These are phyloP conservation scores for Tolypocladium ovalisporum DNA, from an alignment of 2,329 filamentous ascomycete genomes.

Conservation along the genomic window DNA sequence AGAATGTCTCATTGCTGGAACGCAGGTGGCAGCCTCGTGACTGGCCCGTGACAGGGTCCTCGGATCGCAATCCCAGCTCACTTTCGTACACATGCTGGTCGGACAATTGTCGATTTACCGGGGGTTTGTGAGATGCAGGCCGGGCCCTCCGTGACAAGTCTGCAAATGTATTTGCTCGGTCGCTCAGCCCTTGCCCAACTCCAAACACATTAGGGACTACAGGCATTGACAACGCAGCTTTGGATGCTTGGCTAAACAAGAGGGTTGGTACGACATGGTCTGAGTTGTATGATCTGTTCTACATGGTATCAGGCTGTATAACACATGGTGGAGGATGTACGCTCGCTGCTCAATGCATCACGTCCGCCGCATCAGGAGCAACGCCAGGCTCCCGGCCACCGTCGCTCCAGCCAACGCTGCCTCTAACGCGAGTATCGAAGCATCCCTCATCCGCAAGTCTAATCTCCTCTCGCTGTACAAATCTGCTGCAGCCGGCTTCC, in stretches of 20 bases:
- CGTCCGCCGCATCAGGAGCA: conserved; percentile 31
- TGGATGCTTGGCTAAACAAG: background rate
- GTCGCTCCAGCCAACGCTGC: conserved; percentile 56
- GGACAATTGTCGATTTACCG: no score
- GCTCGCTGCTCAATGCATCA: conserved; percentile 8
- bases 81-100: no score
- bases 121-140: no score
- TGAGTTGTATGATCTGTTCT: background rate
- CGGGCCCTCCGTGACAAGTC: no score
- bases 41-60: background rate
- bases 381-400: conserved; percentile 41
- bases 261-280: background rate
- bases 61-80: no score
- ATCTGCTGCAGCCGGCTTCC: conserved; percentile 41
- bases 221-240: no score
- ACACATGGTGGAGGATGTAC: background rate
- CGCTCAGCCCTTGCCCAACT: no score
- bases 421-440: conserved; percentile 59
- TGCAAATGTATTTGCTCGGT: no score
- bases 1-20: background rate
- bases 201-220: background rate
- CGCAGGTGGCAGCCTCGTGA: background rate
- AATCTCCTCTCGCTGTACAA: conserved; percentile 56
- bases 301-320: background rate
- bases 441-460: conserved; percentile 55